Percentiles rank a stretch among this genome's conserved stretches.
Conservation (phyloP, 257 asterid genomes). For the Hygrophila difformis region DNA sequence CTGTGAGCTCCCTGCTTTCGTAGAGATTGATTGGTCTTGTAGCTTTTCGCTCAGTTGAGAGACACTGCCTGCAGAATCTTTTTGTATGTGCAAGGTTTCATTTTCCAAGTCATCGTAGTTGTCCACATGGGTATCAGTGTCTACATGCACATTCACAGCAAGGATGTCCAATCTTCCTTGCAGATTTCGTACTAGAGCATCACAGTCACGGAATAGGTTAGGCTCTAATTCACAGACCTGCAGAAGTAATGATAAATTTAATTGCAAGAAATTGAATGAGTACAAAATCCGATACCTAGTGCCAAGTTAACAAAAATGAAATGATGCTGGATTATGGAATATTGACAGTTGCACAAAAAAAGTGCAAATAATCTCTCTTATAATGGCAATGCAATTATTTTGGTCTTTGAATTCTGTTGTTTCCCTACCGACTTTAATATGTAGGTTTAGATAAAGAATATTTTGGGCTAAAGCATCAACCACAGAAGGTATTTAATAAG, state of each 20-base stretch:
- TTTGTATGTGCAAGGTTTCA: constrained; percentile 29
- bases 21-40: constrained; percentile 47
- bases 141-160: constrained; percentile 76
- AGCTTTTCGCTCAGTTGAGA: constrained; percentile 42
- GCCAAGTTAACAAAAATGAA: too few species aligned
- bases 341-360: too few species aligned
- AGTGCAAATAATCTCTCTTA: too few species aligned
- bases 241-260: neutral
- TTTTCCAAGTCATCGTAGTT: constrained; percentile 70
- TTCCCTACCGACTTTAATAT: too few species aligned
- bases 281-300: too few species aligned
- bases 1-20: constrained; percentile 34
- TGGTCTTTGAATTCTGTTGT: too few species aligned
- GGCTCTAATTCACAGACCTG: constrained; percentile 11
- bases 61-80: constrained; percentile 22
- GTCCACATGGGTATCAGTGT: constrained; percentile 57
- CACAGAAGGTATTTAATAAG: neutral
- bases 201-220: constrained; percentile 26
- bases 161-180: constrained; percentile 84
- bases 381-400: too few species aligned
- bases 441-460: too few species aligned
- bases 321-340: too few species aligned
- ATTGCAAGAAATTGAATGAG: neutral
- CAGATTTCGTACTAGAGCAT: constrained; percentile 51
- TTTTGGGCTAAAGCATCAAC: too few species aligned